A percentile compares a stretch with the other conserved stretches of the same genome.
These are phyloP conservation scores for Podila horticola DNA, from an alignment of 192 early-diverging fungal species.

Conservation along the genomic window DNA sequence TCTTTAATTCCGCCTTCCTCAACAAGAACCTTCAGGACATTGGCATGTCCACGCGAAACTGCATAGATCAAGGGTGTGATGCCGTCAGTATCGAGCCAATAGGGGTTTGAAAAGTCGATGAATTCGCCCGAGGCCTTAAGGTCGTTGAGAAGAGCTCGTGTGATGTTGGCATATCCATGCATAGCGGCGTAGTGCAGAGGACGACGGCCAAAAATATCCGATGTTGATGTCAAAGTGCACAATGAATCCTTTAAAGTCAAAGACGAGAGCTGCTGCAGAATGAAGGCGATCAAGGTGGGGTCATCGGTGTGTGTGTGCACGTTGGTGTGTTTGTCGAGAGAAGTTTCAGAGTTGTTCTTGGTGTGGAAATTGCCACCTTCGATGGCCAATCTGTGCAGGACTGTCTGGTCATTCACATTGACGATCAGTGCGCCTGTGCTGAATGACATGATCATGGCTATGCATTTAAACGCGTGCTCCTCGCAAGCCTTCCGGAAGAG, in stretches of 20 bases:
- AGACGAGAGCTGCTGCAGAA: constrained; percentile 44
- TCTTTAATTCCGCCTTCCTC: constrained; percentile 62
- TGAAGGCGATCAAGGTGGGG: constrained; percentile 44
- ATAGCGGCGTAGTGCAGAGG: constrained; percentile 73
- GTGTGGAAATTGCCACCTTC: constrained; percentile 52
- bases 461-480: constrained; percentile 47
- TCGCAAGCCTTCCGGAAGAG: constrained; percentile 54
- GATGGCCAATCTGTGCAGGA: constrained; percentile 66
- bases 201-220: constrained; percentile 66
- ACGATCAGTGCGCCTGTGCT: constrained; percentile 40
- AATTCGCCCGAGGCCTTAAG: constrained; percentile 54
- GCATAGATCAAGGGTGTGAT: constrained; percentile 73
- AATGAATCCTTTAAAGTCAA: constrained; percentile 10
- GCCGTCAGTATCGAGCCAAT: constrained; percentile 76
- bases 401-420: constrained; percentile 69
- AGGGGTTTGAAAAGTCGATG: constrained; percentile 50
- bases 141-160: constrained; percentile 56
- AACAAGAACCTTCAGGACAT: constrained; percentile 59
- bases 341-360: neutral
- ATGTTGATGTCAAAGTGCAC: constrained; percentile 42
- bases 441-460: constrained; percentile 44
- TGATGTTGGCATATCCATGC: constrained; percentile 58
- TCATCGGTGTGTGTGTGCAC: constrained; percentile 32
- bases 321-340: neutral
- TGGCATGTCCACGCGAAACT: constrained; percentile 61